Percentiles rank a stretch among this genome's conserved stretches.
These are phyloP conservation scores for Colletotrichum acutatum DNA, from an alignment of 2,329 filamentous ascomycete genomes.

Conservation along the genomic window DNA sequence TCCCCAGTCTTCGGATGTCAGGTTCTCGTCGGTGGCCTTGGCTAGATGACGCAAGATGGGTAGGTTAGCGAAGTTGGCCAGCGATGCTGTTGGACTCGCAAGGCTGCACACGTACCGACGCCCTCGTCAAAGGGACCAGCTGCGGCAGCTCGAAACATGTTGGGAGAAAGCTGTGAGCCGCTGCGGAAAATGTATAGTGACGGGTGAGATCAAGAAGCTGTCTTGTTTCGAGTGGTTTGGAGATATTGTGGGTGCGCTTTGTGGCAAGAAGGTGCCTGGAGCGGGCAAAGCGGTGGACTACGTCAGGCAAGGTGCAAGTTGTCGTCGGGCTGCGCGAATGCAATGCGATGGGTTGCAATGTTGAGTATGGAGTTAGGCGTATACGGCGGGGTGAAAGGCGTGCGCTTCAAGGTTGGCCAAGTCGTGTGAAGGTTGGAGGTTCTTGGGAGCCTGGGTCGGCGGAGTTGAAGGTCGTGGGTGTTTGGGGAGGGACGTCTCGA, in stretches of 20 bases:
- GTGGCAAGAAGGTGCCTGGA: background rate
- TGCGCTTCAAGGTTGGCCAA: background rate
- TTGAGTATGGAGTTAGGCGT: background rate
- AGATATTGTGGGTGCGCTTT: background rate
- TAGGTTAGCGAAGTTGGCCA: background rate
- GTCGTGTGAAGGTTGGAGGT: background rate
- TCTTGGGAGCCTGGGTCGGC: constrained; percentile 15
- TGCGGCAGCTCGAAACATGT: constrained; percentile 70
- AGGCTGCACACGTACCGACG: constrained; percentile 59
- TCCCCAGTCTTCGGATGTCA: constrained; percentile 82
- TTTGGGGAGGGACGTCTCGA: background rate
- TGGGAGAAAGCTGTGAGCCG: constrained; percentile 40
- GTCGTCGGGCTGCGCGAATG: background rate
- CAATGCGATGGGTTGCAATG: background rate
- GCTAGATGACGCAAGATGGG: constrained; percentile 48
- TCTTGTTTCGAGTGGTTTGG: background rate
- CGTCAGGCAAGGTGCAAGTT: background rate
- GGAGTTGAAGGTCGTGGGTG: background rate
- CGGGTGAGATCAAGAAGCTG: background rate
- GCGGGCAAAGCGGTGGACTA: background rate
- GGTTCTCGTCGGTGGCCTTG: constrained; percentile 95
- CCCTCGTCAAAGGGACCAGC: constrained; percentile 68
- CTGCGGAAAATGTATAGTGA: constrained; percentile 15
- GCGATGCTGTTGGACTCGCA: background rate
- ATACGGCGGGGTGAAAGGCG: background rate